These are phyloP conservation scores for Neurospora sp. DNA, from an alignment of 495 filamentous ascomycete species.

Conservation along the genomic window DNA sequence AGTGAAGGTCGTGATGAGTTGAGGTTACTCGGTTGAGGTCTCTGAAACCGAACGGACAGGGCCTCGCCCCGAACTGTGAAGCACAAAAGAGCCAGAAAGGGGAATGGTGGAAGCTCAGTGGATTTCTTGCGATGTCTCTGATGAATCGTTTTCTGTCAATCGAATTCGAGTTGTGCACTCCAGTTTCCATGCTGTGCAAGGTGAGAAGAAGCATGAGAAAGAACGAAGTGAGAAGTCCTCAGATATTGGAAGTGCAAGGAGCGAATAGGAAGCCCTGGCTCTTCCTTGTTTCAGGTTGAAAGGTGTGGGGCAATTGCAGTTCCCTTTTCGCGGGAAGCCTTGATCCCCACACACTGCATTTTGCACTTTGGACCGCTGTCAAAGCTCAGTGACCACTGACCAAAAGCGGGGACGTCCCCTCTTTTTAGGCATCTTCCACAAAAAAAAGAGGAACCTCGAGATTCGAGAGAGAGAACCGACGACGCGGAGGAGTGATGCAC, in stretches of 20 bases:
- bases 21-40: neutral
- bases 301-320: neutral
- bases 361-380: neutral
- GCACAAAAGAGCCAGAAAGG: neutral
- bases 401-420: neutral
- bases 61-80: neutral
- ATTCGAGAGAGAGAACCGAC: neutral
- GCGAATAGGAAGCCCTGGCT: neutral
- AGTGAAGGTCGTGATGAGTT: neutral
- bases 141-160: neutral
- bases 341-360: neutral
- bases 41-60: neutral
- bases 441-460: neutral
- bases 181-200: neutral
- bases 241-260: neutral
- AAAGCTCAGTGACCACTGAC: neutral
- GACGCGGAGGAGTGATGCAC: neutral
- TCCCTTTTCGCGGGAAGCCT: neutral
- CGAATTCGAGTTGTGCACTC: neutral
- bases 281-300: neutral
- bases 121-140: neutral
- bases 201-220: neutral
- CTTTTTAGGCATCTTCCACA: neutral
- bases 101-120: neutral
- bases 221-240: neutral